Percentiles rank a stretch among this genome's conserved stretches.
Evolutionary conservation across 2,329 filamentous ascomycete genomes (phyloP).

Genomic region (Ambrosiella xylebori): DNA sequence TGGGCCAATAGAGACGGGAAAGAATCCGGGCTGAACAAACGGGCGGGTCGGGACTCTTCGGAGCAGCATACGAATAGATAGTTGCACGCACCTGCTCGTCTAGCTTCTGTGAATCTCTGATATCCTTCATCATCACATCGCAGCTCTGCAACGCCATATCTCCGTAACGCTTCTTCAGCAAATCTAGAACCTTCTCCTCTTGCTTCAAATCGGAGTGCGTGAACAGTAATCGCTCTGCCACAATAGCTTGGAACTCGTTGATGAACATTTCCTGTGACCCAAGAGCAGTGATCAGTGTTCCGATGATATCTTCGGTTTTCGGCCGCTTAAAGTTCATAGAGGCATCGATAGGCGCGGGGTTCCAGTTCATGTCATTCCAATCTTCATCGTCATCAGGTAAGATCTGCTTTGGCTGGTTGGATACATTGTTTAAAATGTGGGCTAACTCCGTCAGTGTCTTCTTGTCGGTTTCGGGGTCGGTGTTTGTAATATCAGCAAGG

Average conservation of each 20-base stretch:
- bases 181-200: conserved; percentile 64
- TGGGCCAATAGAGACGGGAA: conserved; percentile 84
- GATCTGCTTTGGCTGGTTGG: conserved; percentile 35
- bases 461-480: conserved; percentile 21
- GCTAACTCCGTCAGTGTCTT: conserved; percentile 50
- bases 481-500: conserved; percentile 39
- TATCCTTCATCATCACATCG: conserved; percentile 93
- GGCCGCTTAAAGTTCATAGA: conserved; percentile 82
- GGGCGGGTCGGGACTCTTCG: conserved; percentile 1
- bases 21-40: conserved; percentile 65
- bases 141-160: conserved; percentile 76
- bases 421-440: conserved; percentile 43
- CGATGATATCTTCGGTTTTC: conserved; percentile 79
- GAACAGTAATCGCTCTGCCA: conserved; percentile 64
- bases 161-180: conserved; percentile 78
- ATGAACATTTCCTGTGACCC: conserved; percentile 85
- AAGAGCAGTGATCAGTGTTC: conserved; percentile 72
- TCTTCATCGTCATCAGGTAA: conserved; percentile 53
- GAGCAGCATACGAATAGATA: neutral
- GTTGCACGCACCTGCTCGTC: conserved; percentile 27
- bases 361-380: conserved; percentile 87
- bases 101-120: conserved; percentile 63
- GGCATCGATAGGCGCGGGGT: conserved; percentile 82
- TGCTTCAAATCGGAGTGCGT: conserved; percentile 56
- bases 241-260: conserved; percentile 75